Conservation (phyloP, 768 basidiomycete genomes). For the Saitozyma sp. region DNA sequence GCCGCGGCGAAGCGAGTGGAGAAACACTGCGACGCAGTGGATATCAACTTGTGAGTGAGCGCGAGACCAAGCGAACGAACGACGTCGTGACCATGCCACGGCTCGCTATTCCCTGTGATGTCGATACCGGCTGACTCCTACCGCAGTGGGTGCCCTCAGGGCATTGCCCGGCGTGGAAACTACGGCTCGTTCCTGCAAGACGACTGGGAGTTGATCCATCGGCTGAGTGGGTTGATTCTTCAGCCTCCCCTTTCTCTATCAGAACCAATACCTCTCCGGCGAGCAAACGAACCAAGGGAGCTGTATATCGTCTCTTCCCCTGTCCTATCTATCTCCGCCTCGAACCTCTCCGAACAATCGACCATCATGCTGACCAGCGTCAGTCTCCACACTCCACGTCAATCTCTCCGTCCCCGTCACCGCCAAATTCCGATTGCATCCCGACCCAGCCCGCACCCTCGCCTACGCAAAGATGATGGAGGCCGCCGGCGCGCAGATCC, state of each 20-base stretch:
- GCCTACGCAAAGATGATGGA: conserved; percentile 96
- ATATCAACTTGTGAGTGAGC: conserved; percentile 73
- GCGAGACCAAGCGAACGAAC: neutral
- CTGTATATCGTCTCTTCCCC: neutral
- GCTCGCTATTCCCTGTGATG: neutral
- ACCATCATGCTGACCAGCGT: neutral
- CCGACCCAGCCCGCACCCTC: conserved; percentile 79
- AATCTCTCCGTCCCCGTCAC: conserved; percentile 90
- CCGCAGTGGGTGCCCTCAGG: conserved; percentile 70
- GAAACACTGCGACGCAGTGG: conserved; percentile 82
- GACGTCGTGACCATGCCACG: neutral
- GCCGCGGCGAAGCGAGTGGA: conserved; percentile 75
- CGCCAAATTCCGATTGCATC: conserved; percentile 92
- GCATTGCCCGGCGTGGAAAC: conserved; percentile 80
- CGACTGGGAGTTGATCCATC: conserved; percentile 85
- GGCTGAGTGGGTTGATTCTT: conserved; percentile 61
- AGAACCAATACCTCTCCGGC: too few species aligned
- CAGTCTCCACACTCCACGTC: conserved; percentile 81
- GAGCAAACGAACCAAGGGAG: too few species aligned
- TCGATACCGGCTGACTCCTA: neutral
- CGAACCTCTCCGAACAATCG: neutral
- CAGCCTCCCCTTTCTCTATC: neutral
- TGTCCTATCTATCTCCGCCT: neutral
- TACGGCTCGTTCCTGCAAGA: conserved; percentile 93
- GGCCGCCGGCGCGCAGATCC: conserved; percentile 87